Evolutionary conservation across 176 grass and related monocot species (phyloP).

Genomic region (Rhynchospora pubera): DNA sequence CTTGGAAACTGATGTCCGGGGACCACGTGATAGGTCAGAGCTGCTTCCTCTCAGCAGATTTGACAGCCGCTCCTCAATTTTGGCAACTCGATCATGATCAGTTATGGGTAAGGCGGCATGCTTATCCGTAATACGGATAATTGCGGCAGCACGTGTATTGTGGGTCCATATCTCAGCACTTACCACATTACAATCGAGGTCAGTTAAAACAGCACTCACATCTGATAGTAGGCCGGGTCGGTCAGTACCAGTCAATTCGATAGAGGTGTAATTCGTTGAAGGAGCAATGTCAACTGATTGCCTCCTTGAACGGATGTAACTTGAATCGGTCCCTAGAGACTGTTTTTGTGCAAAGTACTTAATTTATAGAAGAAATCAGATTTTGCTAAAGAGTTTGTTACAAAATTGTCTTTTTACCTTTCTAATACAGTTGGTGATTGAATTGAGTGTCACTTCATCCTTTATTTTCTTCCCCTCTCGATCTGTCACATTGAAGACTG

Average conservation of each 20-base stretch:
- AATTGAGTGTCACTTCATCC: constrained; percentile 21
- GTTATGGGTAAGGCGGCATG: constrained; percentile 36
- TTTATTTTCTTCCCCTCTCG: constrained; percentile 53
- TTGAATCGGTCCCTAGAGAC: constrained; percentile 60
- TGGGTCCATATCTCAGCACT: constrained; percentile 91
- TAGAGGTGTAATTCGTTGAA: constrained; percentile 40
- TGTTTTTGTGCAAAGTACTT: constrained; percentile 17
- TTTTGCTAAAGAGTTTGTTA: background rate
- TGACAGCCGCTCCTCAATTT: constrained; percentile 45
- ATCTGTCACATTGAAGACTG: constrained; percentile 78
- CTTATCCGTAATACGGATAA: constrained; percentile 64
- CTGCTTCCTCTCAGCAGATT: constrained; percentile 45
- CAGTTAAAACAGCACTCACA: constrained; percentile 58
- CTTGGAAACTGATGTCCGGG: constrained; percentile 30
- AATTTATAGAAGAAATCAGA: background rate
- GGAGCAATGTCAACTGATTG: constrained; percentile 46
- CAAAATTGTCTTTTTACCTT: constrained; percentile 31
- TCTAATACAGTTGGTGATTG: constrained; percentile 41
- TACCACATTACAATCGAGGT: constrained; percentile 74
- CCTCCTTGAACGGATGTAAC: constrained; percentile 40
- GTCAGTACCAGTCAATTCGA: constrained; percentile 64
- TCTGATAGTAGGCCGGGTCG: constrained; percentile 72
- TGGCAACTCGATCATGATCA: constrained; percentile 24
- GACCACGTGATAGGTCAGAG: constrained; percentile 22
- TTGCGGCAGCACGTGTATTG: constrained; percentile 57